These are phyloP conservation scores for Saccharum hybrid DNA, from an alignment of 202 grass and related monocot species.

Conservation along the genomic window DNA sequence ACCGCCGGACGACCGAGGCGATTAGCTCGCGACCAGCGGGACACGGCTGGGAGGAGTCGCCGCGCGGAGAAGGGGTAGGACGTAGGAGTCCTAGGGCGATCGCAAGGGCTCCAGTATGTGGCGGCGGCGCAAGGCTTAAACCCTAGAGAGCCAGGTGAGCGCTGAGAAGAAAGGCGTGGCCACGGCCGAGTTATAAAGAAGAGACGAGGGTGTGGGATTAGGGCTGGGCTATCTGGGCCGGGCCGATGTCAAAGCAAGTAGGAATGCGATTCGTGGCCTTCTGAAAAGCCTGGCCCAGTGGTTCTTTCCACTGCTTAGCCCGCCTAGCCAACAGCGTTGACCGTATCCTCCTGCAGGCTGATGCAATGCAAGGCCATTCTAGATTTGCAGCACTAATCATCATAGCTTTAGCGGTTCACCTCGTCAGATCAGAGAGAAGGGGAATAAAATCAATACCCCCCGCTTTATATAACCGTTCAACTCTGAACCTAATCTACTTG, in stretches of 20 bases:
- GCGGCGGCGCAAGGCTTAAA: not conserved
- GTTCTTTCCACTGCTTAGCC: not conserved
- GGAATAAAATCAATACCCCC: too few relatives aligned
- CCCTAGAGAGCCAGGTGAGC: constrained; percentile 9
- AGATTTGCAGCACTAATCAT: too few relatives aligned
- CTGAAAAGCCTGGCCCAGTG: not conserved
- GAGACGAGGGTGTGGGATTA: too few relatives aligned
- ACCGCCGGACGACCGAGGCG: not conserved
- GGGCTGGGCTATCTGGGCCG: not conserved
- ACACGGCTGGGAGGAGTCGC: not conserved
- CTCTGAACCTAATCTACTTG: not conserved
- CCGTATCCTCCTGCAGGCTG: not conserved
- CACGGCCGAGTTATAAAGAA: constrained; percentile 25
- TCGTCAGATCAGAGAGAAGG: too few relatives aligned
- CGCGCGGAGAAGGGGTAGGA: not conserved
- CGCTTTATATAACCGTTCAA: not conserved
- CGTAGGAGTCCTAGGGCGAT: not conserved
- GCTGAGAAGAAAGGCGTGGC: not conserved
- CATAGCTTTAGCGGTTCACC: too few relatives aligned
- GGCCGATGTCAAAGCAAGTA: not conserved
- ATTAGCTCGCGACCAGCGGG: not conserved
- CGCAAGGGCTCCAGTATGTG: too few relatives aligned
- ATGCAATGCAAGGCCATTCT: not conserved
- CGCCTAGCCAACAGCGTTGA: not conserved
- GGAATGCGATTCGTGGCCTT: not conserved